Base-by-base conservation (phyloP, 1,284 basidiomycete genomes). In the Porogramme epimiltina region DNA sequence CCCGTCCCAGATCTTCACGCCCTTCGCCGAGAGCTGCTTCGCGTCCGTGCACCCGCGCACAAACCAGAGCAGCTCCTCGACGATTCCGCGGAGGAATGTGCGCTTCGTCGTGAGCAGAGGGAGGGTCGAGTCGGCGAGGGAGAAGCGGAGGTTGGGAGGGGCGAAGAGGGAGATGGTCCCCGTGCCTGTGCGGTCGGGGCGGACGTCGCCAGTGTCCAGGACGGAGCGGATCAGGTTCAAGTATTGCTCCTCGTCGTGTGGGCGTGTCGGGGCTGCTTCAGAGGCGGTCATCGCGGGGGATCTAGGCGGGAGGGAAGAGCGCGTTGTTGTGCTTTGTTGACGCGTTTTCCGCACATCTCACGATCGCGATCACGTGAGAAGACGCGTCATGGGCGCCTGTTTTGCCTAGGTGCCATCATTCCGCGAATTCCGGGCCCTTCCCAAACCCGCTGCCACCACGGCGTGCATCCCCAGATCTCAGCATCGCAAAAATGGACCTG, bases 11-110 rank as follows among this genome's bases (percentile, higher is more conserved):
- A 99, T 99, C 67, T 93, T 91, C 56, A 99, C 82, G 42, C 91
- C 93, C 65, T 91, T 91, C n/a, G 82, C 78, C 0, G 86, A 85
- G 28, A 99, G 81, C 0, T 87, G 62, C 9, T 78, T 85, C 0
- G 91, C 86, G 71, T 98, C 93, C 0, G 96, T 98, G 20, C 78
- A 81, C 1, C 95, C 96, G 20, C 79, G 76, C 16, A 98, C 77
- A 66, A 99, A 99, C 96, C 97, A 99, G 4, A 99, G 79, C 0
- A 99, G 83, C 66, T 99, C 96, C 68, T 98, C 95, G 19, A 94
- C 74, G 28, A 99, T 95, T 0, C 93, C 95, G 33, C 92, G 88
- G 22, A 89, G 74, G 67, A 98, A 98, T 1, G 95, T 96, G 55
- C 92, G 85, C 71, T 99, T 99, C 0, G 96, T 99, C 13, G 96